phyloP scores from a whole-genome alignment of 1,139 yeast genomes.

The Pichia sp. region DNA sequence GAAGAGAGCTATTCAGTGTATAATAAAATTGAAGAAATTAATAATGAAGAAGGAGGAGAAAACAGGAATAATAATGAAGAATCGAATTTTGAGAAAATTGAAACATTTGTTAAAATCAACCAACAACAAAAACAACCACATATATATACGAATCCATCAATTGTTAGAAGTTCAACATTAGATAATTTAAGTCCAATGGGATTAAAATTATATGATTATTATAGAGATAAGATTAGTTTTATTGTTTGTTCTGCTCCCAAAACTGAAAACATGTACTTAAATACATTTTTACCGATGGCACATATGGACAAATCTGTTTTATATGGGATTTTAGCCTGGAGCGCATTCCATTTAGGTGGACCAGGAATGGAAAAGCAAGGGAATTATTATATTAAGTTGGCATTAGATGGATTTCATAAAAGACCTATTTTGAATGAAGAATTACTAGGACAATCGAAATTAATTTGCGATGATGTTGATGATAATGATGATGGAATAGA shows the following conservation, averaged over 20 bases:
- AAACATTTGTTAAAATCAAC: neutral
- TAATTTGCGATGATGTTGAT: conserved; percentile 16
- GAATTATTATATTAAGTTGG: conserved; percentile 39
- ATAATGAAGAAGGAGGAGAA: neutral
- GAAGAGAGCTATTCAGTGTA: neutral
- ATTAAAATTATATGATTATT: conserved; percentile 54
- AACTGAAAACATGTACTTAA: conserved; percentile 60
- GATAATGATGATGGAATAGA: conserved; percentile 21
- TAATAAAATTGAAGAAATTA: neutral
- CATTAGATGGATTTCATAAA: conserved; percentile 39
- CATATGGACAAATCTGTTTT: conserved; percentile 61
- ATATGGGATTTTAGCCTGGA: conserved; percentile 70
- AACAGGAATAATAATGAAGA: neutral
- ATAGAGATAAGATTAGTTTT: conserved; percentile 51
- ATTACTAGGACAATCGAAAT: conserved; percentile 12
- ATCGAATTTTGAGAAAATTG: neutral
- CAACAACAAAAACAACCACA: conserved; percentile 4
- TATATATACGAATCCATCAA: conserved; percentile 26
- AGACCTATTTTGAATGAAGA: conserved; percentile 26
- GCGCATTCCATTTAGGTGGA: conserved; percentile 58
- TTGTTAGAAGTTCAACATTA: conserved; percentile 23
- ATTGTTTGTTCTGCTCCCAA: conserved; percentile 61
- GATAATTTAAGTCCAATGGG: conserved; percentile 38
- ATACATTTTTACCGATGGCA: conserved; percentile 75
- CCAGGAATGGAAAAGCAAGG: conserved; percentile 36